Base-by-base conservation (phyloP, 2,329 filamentous ascomycete genomes). In the Ophiostoma fasciatum region DNA sequence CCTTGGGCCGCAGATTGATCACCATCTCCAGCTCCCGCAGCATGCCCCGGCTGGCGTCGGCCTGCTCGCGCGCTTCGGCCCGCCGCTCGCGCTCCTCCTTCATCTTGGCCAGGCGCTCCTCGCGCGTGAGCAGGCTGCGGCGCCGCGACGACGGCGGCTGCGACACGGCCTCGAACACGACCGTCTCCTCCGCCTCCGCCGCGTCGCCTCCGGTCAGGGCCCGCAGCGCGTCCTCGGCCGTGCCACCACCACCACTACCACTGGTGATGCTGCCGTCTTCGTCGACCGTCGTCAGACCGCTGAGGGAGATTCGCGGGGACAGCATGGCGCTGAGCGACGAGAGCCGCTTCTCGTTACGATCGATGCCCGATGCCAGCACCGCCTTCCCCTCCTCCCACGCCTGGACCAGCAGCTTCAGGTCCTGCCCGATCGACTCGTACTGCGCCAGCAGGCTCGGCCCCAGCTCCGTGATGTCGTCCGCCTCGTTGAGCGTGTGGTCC, bases 341-440 rank as follows among this genome's bases (percentile, higher is more conserved):
- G 18, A 78, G 56, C 25, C 75, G 66, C 53, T 78, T 77, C 54
- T 84, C 78, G 51, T 87, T 83, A 40, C 78, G 75, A 54, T 90
- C 79, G 49, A 94, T 80, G 46, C 81, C 87, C 37, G 75, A 73
- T 31, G 83, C 76, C 35, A 98, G 63, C 6, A 83, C 77, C n/a
- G 78, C 71, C 54, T 82, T 88, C 34, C 88, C 90, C 35, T 79
- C 72, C 49, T 92, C 83, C 87, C 87, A 94, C 44, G 84, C 81
- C 43, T 80, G 69, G 56, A 87, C 74, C 33, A 94, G 61, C 29
- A 78, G 71, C 52, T 79, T 79, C 30, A 98, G 66, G 50, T 98
- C 90, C 19, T 77, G 67, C 3, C 90, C 90, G 44, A 98, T 92
- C 5, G 85, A 88, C 38, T 98, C 90, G 55, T 96, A 98, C 50